These are phyloP conservation scores for Tolypocladium cylindrosporum DNA, from an alignment of 2,329 filamentous ascomycete species.

Conservation along the genomic window DNA sequence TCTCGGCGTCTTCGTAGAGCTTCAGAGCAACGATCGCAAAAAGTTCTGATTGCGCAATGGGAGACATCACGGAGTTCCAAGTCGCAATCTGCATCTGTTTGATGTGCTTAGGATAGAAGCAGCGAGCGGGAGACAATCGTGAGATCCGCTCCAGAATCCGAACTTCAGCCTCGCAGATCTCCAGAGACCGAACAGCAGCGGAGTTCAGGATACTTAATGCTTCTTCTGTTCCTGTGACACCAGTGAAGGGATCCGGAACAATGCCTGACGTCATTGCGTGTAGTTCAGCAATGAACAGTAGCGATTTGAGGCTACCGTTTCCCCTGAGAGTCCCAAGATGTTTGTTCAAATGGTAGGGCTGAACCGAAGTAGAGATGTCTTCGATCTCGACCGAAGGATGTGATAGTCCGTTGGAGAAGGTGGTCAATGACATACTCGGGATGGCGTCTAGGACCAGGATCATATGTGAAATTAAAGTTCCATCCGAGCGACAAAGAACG, in stretches of 20 bases:
- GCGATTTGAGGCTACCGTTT: constrained; percentile 38
- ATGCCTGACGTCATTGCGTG: constrained; percentile 42
- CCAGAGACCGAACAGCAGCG: constrained; percentile 32
- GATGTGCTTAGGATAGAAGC: neutral
- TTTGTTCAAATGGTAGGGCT: constrained; percentile 36
- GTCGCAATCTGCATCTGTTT: neutral
- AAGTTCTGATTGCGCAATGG: neutral
- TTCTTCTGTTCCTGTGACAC: constrained; percentile 40
- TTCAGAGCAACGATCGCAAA: neutral
- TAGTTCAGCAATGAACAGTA: constrained; percentile 36
- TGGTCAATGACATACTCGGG: neutral
- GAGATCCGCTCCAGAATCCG: neutral
- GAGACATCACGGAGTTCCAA: neutral
- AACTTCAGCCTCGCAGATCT: neutral
- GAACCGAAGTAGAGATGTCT: constrained; percentile 8
- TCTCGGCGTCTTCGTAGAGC: neutral
- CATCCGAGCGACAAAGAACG: constrained; percentile 21
- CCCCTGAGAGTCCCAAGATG: constrained; percentile 36
- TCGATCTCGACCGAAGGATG: constrained; percentile 27
- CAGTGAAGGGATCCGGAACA: constrained; percentile 36
- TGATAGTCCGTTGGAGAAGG: neutral
- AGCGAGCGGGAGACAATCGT: neutral
- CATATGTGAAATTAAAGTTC: constrained; percentile 16
- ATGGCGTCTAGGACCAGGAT: constrained; percentile 26
- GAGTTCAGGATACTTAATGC: constrained; percentile 36